Conservation (phyloP, 2,329 filamentous ascomycete species). For the Ramichloridium luteum region DNA sequence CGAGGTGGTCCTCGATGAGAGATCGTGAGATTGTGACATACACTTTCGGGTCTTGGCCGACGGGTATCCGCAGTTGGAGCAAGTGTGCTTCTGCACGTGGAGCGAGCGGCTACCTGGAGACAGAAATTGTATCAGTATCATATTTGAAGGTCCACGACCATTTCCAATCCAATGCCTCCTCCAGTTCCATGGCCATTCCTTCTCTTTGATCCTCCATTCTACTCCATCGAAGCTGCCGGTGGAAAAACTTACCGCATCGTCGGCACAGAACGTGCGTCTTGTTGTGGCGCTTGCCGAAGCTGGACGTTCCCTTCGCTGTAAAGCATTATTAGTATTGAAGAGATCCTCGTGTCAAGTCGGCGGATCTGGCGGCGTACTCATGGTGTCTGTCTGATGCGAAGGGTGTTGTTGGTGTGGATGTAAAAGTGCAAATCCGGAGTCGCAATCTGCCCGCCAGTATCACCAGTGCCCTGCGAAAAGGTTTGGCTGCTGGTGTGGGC, state of each 20-base stretch:
- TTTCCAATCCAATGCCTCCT: too few relatives aligned
- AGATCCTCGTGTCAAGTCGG: constrained; percentile 21
- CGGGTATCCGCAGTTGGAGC: constrained; percentile 91
- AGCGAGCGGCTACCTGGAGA: constrained; percentile 76
- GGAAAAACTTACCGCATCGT: constrained; percentile 76
- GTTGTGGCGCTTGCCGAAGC: constrained; percentile 78
- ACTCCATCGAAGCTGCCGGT: too few relatives aligned
- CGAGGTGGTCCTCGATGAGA: constrained; percentile 1
- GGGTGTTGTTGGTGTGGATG: background rate
- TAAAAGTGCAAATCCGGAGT: background rate
- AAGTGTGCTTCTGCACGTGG: constrained; percentile 99
- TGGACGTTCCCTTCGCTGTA: constrained; percentile 59
- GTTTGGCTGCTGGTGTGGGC: background rate
- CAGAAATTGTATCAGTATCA: constrained; percentile 18
- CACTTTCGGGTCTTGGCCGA: constrained; percentile 96
- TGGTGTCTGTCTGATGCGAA: constrained; percentile 14
- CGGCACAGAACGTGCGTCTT: constrained; percentile 98
- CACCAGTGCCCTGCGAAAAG: background rate
- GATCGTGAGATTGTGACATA: constrained; percentile 45
- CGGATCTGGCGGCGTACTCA: constrained; percentile 17
- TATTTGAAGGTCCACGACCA: too few relatives aligned
- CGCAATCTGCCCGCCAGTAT: background rate
- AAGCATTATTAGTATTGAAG: constrained; percentile 25
- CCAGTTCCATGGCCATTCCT: constrained; percentile 3
- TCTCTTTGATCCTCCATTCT: constrained; percentile 4